These are phyloP conservation scores for Hypoxylon sp. DNA, from an alignment of 2,329 filamentous ascomycete species.

Conservation along the genomic window DNA sequence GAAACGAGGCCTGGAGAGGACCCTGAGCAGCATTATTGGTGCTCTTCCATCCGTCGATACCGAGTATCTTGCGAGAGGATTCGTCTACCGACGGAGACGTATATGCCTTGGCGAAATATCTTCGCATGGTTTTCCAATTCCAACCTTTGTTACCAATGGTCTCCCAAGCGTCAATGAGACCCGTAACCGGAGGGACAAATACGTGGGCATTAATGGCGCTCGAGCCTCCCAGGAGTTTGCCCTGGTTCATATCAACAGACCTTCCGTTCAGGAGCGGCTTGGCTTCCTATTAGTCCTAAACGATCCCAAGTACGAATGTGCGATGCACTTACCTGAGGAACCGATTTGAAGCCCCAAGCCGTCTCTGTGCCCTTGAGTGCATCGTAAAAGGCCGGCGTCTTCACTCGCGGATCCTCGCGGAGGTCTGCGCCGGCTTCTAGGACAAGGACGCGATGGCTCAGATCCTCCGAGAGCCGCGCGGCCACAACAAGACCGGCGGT, in stretches of 20 bases:
- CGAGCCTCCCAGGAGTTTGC: neutral
- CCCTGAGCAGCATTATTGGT: neutral
- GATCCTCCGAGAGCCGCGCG: neutral
- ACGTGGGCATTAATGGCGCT: neutral
- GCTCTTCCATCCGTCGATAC: neutral
- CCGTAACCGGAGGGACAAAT: neutral
- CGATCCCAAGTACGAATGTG: neutral
- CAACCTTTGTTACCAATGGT: no score
- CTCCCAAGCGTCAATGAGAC: neutral
- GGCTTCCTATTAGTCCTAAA: neutral
- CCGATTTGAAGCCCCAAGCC: neutral
- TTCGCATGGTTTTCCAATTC: neutral
- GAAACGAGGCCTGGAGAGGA: neutral
- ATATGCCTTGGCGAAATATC: neutral
- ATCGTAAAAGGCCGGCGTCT: neutral
- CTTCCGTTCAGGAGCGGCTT: neutral
- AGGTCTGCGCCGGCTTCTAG: neutral
- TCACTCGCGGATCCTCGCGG: neutral
- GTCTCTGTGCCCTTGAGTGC: neutral
- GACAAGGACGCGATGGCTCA: neutral
- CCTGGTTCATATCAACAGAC: neutral
- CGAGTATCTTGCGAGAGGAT: neutral
- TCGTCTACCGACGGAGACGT: neutral
- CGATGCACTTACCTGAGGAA: neutral
- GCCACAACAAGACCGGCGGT: neutral